Evolutionary conservation across 139 green algal genomes (phyloP), one percentile per base, ranked within the genome.

Genomic region (Chlamydomonas sphaeroides): DNA sequence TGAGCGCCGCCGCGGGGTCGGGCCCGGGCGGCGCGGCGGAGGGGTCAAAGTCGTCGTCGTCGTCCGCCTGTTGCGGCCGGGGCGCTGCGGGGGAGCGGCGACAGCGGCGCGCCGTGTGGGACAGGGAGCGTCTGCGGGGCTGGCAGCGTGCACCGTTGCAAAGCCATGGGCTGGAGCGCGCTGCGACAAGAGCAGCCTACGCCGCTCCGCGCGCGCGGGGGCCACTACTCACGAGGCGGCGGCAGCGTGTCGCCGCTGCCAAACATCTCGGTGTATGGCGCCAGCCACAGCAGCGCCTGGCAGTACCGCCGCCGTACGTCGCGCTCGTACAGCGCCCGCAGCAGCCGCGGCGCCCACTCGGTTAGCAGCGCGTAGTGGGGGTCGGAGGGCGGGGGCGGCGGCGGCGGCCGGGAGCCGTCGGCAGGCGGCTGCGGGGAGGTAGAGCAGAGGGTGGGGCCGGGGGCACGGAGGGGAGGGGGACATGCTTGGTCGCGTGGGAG

Each of bases 201-300:
- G n/a, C n/a, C n/a, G n/a, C n/a, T n/a, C n/a, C n/a, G n/a, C n/a
- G n/a, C n/a, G n/a, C n/a, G n/a, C n/a, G n/a, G n/a, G n/a, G n/a
- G n/a, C n/a, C n/a, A n/a, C n/a, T n/a, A n/a, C n/a, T 62, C 21
- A 62, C 53, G 26, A 4, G 63, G 61, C 61, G 61, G 61, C 61
- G n/a, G n/a, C n/a, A 26, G 25, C 23, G 70, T n/a, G 18, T 65
- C 62, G 30, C 48, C 76, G 21, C 10, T 25, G 14, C 78, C 61
- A 30, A 87, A 87, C 68, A 90, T 84, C 63, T 89, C 80, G 21
- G 62, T 33, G 76, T 93, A 97, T 21, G 96, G 96, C 32, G 91
- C 93, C 49, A 98, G 91, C 96, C 96, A 98, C 61, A 98, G 70
- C 5, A 85, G 53, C 2, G 90, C 57, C 39, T 93, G 90, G 84